These are phyloP conservation scores for Entoloma clypeatum DNA, from an alignment of 1,284 basidiomycete species.

Conservation along the genomic window DNA sequence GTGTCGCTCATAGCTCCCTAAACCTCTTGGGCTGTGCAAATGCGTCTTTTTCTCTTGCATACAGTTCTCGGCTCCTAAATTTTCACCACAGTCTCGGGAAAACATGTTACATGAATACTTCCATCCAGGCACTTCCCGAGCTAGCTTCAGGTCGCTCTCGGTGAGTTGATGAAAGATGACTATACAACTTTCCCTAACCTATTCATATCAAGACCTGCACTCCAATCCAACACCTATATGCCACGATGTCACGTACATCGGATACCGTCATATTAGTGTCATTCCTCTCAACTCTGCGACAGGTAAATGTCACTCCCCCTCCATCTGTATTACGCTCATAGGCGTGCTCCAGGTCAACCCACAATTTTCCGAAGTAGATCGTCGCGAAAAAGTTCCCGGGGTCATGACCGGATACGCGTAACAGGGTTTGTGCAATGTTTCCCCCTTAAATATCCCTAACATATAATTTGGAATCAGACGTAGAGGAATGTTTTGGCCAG, in stretches of 20 bases:
- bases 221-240: constrained; percentile 54
- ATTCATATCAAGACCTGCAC: constrained; percentile 26
- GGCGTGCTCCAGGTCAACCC: constrained; percentile 59
- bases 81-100: constrained; percentile 61
- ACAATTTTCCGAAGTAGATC: constrained; percentile 84
- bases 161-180: constrained; percentile 51
- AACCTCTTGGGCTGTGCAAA: constrained; percentile 72
- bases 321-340: background rate
- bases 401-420: constrained; percentile 67
- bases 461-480: no score
- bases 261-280: constrained; percentile 74
- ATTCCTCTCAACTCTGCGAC: constrained; percentile 72
- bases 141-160: constrained; percentile 79
- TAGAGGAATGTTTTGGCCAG: constrained; percentile 92
- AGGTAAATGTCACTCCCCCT: constrained; percentile 32
- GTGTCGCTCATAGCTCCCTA: constrained; percentile 40
- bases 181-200: background rate
- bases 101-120: constrained; percentile 96
- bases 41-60: no score
- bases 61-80: constrained; percentile 4
- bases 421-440: constrained; percentile 56
- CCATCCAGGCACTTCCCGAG: constrained; percentile 86
- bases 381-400: constrained; percentile 39
- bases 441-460: background rate
- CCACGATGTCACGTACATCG: constrained; percentile 70